Evolutionary conservation across 2,329 filamentous ascomycete genomes (phyloP), one percentile per base, ranked within the genome.

Genomic region (Pyrenophora graminea): DNA sequence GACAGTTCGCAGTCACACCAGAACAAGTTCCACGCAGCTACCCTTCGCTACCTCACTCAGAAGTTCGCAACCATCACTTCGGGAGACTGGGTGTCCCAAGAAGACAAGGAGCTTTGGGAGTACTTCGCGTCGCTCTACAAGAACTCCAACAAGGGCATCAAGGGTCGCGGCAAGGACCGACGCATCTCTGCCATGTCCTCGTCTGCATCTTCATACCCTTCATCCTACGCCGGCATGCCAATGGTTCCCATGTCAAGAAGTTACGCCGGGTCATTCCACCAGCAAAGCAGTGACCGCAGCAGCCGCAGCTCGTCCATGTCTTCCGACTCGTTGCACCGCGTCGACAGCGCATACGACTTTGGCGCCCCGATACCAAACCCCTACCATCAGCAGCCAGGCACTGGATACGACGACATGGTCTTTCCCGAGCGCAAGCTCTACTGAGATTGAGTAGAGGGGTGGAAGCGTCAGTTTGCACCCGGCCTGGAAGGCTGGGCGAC

Each of bases 61-160:
- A 88, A 87, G 68, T 94, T 96, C 68, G 83, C 86, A 13, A 79
- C 80, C 32, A 78, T 86, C 50, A 74, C 77, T 31, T 82, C 86
- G 45, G 80, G 79, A n/a, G 83, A 87, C 32, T 76, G 79, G 4
- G 84, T 92, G n/a, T 79, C 78, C 9, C 78, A 82, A 0, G 80
- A 86, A 32, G 90, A 97, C 64, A 86, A 84, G 55, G 87, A 91
- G 53, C 79, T 97, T 43, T 91, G 89, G 79, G 84, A 88, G 61
- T 96, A 96, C 76, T 94, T 97, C 69, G 83, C 86, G 3, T 82
- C 82, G 0, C 80, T 96, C n/a, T 97, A 96, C 81, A 96, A 96
- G 79, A 95, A 97, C 76, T 92, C 89, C 76, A 97, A 97, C 82
- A 96, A 96, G 74, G 94, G 94, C 1, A 97, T 97, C 79, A 97